phyloP scores from a whole-genome alignment of 2,329 filamentous ascomycete genomes.

The Exophiala sideris region DNA sequence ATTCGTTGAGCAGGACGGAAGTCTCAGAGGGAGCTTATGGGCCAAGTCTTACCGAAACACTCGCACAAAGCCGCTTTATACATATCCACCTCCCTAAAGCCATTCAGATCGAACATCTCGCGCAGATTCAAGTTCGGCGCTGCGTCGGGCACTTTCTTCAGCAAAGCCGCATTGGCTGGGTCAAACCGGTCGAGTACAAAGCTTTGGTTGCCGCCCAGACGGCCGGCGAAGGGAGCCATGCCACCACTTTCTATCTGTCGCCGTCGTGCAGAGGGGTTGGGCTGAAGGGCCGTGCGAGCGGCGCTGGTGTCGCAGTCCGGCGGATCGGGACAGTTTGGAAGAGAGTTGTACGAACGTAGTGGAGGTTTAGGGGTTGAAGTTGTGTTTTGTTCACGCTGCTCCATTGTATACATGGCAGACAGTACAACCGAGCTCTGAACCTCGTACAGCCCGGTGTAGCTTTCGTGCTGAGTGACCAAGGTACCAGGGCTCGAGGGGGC shows the following conservation, averaged over 20 bases:
- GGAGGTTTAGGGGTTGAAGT: background rate
- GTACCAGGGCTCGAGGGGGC: too few species aligned
- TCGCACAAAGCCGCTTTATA: constrained; percentile 45
- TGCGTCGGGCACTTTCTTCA: constrained; percentile 40
- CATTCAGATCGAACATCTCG: constrained; percentile 36
- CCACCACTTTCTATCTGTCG: background rate
- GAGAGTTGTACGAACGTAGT: background rate
- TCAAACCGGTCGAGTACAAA: constrained; percentile 34
- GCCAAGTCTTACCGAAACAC: constrained; percentile 33
- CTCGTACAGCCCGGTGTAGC: too few species aligned
- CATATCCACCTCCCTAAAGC: constrained; percentile 35
- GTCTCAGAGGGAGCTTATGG: too few species aligned
- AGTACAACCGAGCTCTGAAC: too few species aligned
- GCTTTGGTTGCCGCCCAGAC: constrained; percentile 38
- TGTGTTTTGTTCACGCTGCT: background rate
- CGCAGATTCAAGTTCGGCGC: constrained; percentile 39
- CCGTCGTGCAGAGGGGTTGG: background rate
- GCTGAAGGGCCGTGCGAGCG: background rate
- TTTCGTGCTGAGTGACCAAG: too few species aligned
- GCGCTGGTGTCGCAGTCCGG: background rate
- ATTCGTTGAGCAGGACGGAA: background rate
- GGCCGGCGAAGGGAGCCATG: constrained; percentile 33
- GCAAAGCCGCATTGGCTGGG: constrained; percentile 30
- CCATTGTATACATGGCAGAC: too few species aligned
- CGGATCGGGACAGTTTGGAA: background rate